phyloP scores from a whole-genome alignment of 768 basidiomycete species.

The Tricholoma sp. region DNA sequence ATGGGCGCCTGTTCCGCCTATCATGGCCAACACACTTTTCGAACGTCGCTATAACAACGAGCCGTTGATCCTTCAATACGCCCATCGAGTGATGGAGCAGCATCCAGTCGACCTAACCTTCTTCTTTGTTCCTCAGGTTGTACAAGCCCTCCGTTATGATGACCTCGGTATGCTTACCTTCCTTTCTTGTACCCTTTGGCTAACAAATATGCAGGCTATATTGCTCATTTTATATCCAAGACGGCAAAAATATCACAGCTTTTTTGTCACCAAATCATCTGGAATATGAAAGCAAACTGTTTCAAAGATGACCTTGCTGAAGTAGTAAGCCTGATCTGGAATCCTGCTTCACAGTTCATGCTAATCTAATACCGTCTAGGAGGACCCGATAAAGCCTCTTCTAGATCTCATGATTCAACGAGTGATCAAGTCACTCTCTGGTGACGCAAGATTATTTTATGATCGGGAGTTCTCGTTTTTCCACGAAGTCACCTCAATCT shows the following conservation, averaged over 20 bases:
- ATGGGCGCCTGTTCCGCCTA: conserved; percentile 85
- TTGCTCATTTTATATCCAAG: conserved; percentile 92
- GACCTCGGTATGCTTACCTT: conserved; percentile 56
- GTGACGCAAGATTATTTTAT: conserved; percentile 84
- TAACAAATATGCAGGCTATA: conserved; percentile 60
- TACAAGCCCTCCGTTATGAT: conserved; percentile 91
- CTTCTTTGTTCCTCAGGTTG: conserved; percentile 98
- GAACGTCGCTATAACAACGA: conserved; percentile 81
- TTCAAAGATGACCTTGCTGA: conserved; percentile 89
- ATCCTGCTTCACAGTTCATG: neutral
- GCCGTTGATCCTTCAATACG: conserved; percentile 88
- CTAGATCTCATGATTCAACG: conserved; percentile 81
- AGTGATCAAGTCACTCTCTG: conserved; percentile 83
- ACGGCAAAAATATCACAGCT: conserved; percentile 95
- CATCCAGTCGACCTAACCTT: conserved; percentile 94
- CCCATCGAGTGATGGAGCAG: conserved; percentile 90
- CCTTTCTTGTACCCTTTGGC: neutral
- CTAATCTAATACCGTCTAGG: conserved; percentile 38
- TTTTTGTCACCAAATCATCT: conserved; percentile 99
- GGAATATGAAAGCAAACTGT: conserved; percentile 99
- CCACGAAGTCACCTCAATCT: conserved; percentile 94
- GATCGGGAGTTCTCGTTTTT: conserved; percentile 96
- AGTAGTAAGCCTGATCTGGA: conserved; percentile 44
- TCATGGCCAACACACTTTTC: conserved; percentile 79
- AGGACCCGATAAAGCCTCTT: conserved; percentile 93